phyloP scores from a whole-genome alignment of 2,329 filamentous ascomycete genomes.

The Alternaria brassicicola region DNA sequence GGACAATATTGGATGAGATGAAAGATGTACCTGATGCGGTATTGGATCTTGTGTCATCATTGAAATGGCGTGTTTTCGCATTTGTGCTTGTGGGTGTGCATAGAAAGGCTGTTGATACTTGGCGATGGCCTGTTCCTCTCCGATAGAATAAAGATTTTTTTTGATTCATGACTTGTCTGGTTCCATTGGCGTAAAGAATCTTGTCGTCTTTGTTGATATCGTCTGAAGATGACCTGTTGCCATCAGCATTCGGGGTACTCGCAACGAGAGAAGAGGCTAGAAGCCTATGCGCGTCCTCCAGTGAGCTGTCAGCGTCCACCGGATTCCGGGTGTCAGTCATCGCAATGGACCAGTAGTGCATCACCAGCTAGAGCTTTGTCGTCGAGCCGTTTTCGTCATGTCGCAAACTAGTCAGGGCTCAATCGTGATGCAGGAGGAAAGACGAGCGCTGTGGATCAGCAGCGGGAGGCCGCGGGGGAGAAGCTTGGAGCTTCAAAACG shows the following conservation, averaged over 20 bases:
- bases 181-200: too few species aligned
- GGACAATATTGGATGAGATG: neutral
- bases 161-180: neutral
- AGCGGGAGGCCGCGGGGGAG: constrained; percentile 15
- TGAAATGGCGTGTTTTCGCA: neutral
- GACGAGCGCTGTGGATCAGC: constrained; percentile 1
- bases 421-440: neutral
- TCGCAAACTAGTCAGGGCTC: neutral
- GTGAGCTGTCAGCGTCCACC: neutral
- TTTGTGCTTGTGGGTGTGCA: neutral
- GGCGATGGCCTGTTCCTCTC: neutral
- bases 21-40: neutral
- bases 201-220: too few species aligned
- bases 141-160: neutral
- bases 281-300: neutral
- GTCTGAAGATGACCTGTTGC: too few species aligned
- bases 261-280: neutral
- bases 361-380: neutral
- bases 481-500: constrained; percentile 10
- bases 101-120: neutral
- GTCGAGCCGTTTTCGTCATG: neutral
- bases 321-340: neutral
- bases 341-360: neutral
- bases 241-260: too few species aligned
- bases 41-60: neutral